Evolutionary conservation across 148 eudicot genomes (phyloP), one percentile per base, ranked within the genome.

Genomic region (Camellia granthamiana): DNA sequence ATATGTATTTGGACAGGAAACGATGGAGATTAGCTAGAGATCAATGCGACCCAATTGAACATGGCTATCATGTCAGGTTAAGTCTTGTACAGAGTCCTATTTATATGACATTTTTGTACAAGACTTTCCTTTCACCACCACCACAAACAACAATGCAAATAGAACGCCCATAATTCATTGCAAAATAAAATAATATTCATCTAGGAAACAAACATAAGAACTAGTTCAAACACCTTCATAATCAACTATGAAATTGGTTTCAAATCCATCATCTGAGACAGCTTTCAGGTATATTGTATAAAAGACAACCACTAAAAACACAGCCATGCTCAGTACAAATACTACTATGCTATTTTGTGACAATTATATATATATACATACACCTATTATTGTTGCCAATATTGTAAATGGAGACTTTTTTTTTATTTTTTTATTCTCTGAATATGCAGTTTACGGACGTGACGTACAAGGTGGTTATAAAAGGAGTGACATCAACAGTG

Each of bases 371-470:
- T 30, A 30, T 30, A 30, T 30, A 30, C 38, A 30, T 30, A 30
- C 38, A 30, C 38, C 1, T 30, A 30, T 30, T 30, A 30, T 30
- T 30, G 38, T 30, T 30, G 38, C 38, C 38, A 30, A 30, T 6
- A 56, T 16, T 12, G 16, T 15, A 19, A 56, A 74, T 74, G 64
- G 49, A 58, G 38, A 14, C 8, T 47, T 1, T 64, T 47, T n/a
- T 51, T 69, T 21, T 68, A 64, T 42, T 15, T 30, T 30, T 30
- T 30, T 30, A 0, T 30, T 42, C 10, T 23, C 46, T 19, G 69
- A 63, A 67, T 76, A 15, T 84, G 93, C 92, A 95, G 98, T 95
- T 95, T 82, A 89, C 83, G 56, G 97, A 95, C 58, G 93, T 95
- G 56, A 83, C 91, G 12, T 93, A 93, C 89, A 95, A 90, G 89